These are phyloP conservation scores for Sporisorium sorghi DNA, from an alignment of 1,284 basidiomycete species.

Conservation along the genomic window DNA sequence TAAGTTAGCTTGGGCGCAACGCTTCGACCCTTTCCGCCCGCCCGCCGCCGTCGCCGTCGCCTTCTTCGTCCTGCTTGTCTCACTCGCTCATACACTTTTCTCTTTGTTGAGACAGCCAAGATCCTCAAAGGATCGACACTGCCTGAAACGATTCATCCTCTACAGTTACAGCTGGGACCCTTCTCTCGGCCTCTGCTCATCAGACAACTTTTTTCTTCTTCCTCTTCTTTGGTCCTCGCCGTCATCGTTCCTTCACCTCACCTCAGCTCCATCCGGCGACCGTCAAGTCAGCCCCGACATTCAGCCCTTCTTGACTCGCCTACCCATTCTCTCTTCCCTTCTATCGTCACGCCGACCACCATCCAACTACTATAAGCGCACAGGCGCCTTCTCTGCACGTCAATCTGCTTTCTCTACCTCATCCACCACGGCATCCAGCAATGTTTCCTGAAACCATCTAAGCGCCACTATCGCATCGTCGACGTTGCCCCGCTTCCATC, in stretches of 20 bases:
- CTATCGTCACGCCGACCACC: background rate
- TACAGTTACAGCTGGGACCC: background rate
- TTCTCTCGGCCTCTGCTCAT: background rate
- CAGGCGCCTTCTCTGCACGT: background rate
- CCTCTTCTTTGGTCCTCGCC: background rate
- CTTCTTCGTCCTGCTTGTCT: background rate
- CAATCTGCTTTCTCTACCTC: too few relatives aligned
- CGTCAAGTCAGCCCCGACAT: conserved; percentile 1
- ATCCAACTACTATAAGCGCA: background rate
- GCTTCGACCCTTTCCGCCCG: background rate
- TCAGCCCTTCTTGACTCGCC: background rate
- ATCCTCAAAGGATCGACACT: conserved; percentile 1
- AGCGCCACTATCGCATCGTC: conserved; percentile 1
- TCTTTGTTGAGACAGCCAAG: too few relatives aligned
- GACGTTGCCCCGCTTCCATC: background rate
- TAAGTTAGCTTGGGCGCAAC: too few relatives aligned
- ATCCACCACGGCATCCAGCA: background rate
- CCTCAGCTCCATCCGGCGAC: background rate
- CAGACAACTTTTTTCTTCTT: background rate
- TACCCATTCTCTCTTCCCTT: background rate
- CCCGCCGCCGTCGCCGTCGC: background rate
- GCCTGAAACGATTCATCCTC: conserved; percentile 1
- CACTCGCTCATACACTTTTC: background rate
- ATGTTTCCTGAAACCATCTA: conserved; percentile 20
- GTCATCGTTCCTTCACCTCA: background rate